These are phyloP conservation scores for Yamadazyma atlantica DNA, from an alignment of 1,139 yeast species.

Conservation along the genomic window DNA sequence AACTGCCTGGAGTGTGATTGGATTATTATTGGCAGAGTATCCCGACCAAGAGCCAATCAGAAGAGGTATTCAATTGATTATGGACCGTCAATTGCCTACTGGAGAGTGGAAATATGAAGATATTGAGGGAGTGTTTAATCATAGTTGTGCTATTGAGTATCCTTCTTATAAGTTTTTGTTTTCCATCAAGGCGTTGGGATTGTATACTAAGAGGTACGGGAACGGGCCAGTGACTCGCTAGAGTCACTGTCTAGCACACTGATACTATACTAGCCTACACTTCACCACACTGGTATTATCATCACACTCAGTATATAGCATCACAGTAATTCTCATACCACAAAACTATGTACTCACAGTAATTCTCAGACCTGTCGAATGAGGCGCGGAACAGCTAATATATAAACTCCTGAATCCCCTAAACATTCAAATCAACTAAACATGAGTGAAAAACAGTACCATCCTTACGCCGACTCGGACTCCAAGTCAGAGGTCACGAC, in stretches of 20 bases:
- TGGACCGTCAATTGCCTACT: conserved; percentile 63
- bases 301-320: no score
- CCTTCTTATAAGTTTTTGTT: conserved; percentile 90
- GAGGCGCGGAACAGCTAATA: no score
- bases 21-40: conserved; percentile 75
- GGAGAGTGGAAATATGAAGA: conserved; percentile 90
- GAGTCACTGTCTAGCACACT: no score
- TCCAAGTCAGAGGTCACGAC: not conserved
- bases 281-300: not conserved
- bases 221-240: conserved; percentile 4
- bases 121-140: conserved; percentile 95
- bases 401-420: no score
- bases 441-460: not conserved
- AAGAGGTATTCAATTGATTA: conserved; percentile 62
- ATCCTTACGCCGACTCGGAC: not conserved
- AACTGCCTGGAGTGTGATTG: conserved; percentile 91
- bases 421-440: no score
- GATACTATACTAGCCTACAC: no score
- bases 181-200: conserved; percentile 90
- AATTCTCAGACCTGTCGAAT: no score
- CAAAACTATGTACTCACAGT: no score
- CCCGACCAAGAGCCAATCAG: conserved; percentile 67
- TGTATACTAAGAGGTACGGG: conserved; percentile 47
- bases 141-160: conserved; percentile 87
- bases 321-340: no score